Evolutionary conservation across 1,284 basidiomycete species (phyloP).

Genomic region (Athelia sp.): DNA sequence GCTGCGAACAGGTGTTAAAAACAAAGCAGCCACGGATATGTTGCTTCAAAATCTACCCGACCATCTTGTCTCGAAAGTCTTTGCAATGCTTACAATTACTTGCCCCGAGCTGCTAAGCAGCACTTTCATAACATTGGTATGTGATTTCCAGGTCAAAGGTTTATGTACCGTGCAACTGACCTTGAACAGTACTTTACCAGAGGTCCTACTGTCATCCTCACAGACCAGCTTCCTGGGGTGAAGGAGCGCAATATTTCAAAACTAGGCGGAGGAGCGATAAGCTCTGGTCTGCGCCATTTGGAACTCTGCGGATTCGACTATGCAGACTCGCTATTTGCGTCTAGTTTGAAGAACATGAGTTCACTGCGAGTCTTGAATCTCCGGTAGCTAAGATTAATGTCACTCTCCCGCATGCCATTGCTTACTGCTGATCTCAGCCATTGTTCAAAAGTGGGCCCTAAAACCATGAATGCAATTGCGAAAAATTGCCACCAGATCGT

Average conservation of each 20-base stretch:
- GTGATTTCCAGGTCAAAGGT: constrained; percentile 10
- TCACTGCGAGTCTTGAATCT: constrained; percentile 43
- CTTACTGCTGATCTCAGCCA: constrained; percentile 34
- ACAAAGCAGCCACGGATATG: constrained; percentile 26
- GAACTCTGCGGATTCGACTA: constrained; percentile 46
- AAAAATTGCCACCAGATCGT: constrained; percentile 38
- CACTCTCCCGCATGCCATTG: constrained; percentile 3
- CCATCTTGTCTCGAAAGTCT: constrained; percentile 42
- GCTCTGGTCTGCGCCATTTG: constrained; percentile 39
- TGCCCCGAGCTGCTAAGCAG: constrained; percentile 48
- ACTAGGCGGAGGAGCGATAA: constrained; percentile 33
- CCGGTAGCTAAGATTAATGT: constrained; percentile 38
- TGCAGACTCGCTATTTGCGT: constrained; percentile 46
- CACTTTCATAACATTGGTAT: constrained; percentile 51
- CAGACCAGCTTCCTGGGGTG: constrained; percentile 47
- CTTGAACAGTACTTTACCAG: constrained; percentile 50
- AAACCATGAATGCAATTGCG: constrained; percentile 40
- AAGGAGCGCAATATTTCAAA: constrained; percentile 39
- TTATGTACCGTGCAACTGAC: background rate
- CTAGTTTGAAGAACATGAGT: constrained; percentile 39
- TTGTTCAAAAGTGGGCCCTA: constrained; percentile 49
- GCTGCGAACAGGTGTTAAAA: constrained; percentile 16
- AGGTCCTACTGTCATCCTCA: constrained; percentile 46
- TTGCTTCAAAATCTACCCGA: constrained; percentile 51
- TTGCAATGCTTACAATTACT: constrained; percentile 40